These are phyloP conservation scores for Stagonosporopsis chrysanthemi DNA, from an alignment of 2,329 filamentous ascomycete genomes.

Conservation along the genomic window DNA sequence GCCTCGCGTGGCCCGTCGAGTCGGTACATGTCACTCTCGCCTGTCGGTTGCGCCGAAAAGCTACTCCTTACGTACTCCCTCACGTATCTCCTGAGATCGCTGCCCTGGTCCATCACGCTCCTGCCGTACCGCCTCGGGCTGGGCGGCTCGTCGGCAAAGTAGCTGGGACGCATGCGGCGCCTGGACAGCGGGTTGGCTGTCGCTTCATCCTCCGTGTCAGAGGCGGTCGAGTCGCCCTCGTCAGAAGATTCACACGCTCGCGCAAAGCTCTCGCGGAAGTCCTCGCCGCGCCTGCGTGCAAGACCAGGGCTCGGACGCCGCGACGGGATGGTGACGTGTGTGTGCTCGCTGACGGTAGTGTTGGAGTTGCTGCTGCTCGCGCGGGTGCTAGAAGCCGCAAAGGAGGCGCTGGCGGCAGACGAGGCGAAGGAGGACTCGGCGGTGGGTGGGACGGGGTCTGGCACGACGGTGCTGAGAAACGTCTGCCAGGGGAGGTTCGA, in stretches of 20 bases:
- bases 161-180: slow-evolving; percentile 29
- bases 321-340: slow-evolving; percentile 50
- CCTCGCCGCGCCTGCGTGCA: slow-evolving; percentile 13
- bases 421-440: slow-evolving; percentile 84
- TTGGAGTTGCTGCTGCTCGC: slow-evolving; percentile 60
- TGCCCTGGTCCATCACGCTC: slow-evolving; percentile 36
- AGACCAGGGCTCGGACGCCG: slow-evolving; percentile 45
- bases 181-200: slow-evolving; percentile 29
- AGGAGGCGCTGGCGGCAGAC: slow-evolving; percentile 62
- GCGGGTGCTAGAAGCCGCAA: slow-evolving; percentile 49
- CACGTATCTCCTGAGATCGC: slow-evolving; percentile 41
- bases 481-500: slow-evolving; percentile 74
- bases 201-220: slow-evolving; percentile 63
- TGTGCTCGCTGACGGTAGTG: slow-evolving; percentile 47
- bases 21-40: background rate
- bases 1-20: slow-evolving; percentile 6
- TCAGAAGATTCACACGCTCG: slow-evolving; percentile 60
- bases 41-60: slow-evolving; percentile 24
- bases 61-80: slow-evolving; percentile 40
- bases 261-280: slow-evolving; percentile 54
- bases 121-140: slow-evolving; percentile 39
- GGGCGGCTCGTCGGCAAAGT: slow-evolving; percentile 39
- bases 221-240: slow-evolving; percentile 51
- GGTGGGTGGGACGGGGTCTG: slow-evolving; percentile 81
- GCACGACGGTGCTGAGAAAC: slow-evolving; percentile 79